phyloP scores from a whole-genome alignment of 179 eudicot genomes.

The Heliamphora pulchella region DNA sequence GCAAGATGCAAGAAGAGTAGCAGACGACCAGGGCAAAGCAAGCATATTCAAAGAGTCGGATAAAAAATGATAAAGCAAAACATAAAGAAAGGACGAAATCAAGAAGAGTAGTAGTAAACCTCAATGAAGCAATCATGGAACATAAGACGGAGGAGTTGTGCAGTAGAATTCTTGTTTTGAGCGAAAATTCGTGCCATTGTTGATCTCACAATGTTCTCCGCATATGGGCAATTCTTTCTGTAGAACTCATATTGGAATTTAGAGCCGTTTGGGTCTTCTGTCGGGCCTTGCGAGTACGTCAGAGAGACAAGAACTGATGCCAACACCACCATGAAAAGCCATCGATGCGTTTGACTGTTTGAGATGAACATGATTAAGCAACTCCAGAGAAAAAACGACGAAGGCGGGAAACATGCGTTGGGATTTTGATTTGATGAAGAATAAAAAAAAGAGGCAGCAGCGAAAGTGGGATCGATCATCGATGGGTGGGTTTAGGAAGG shows the following conservation, averaged over 20 bases:
- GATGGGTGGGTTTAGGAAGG: no score
- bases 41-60: neutral
- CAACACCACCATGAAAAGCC: neutral
- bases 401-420: neutral
- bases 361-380: constrained; percentile 10
- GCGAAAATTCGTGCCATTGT: neutral
- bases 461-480: no score
- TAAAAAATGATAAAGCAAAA: neutral
- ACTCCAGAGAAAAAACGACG: neutral
- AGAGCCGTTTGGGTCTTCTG: neutral
- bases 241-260: constrained; percentile 17
- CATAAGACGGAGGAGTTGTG: constrained; percentile 16
- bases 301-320: neutral
- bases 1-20: neutral
- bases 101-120: constrained; percentile 2
- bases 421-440: no score
- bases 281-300: neutral
- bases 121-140: constrained; percentile 26
- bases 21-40: neutral
- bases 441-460: no score
- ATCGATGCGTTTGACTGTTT: neutral
- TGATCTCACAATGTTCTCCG: constrained; percentile 6
- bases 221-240: constrained; percentile 14
- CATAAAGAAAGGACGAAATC: neutral
- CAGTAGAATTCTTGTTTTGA: constrained; percentile 9